phyloP scores from a whole-genome alignment of 495 filamentous ascomycete genomes.

The Immersiella caudata region DNA sequence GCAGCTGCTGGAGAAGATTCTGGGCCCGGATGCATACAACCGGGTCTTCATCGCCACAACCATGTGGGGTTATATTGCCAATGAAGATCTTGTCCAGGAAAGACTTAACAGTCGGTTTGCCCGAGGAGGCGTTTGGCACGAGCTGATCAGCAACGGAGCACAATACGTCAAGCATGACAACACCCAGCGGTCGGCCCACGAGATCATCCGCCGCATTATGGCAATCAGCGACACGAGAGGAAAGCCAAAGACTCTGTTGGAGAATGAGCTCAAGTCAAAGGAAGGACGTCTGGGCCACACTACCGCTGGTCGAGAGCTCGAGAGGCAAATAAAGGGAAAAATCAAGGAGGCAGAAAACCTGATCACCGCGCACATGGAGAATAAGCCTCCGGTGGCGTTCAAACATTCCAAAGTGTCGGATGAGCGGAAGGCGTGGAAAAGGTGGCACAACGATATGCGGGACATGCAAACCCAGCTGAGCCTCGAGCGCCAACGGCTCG shows the following conservation, averaged over 20 bases:
- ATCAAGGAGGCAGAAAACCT: neutral
- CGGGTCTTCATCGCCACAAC: constrained; percentile 10
- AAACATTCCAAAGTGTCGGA: neutral
- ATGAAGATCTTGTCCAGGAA: neutral
- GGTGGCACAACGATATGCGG: neutral
- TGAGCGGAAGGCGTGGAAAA: neutral
- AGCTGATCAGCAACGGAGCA: neutral
- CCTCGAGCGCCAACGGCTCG: neutral
- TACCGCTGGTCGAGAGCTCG: neutral
- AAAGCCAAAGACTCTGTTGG: neutral
- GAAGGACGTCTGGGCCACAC: neutral
- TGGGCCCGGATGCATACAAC: neutral
- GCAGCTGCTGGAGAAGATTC: constrained; percentile 3
- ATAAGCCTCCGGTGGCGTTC: neutral
- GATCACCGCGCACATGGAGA: neutral
- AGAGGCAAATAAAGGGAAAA: neutral
- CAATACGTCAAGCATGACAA: neutral
- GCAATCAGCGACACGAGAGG: neutral
- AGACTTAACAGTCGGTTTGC: neutral
- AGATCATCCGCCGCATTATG: neutral
- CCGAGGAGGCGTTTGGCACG: neutral
- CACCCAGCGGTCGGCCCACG: neutral
- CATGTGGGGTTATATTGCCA: constrained; percentile 3
- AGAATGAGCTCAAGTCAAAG: neutral
- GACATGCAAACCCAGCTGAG: neutral